phyloP scores from a whole-genome alignment of 1,139 yeast genomes.

The Blastobotrys capitulatus region DNA sequence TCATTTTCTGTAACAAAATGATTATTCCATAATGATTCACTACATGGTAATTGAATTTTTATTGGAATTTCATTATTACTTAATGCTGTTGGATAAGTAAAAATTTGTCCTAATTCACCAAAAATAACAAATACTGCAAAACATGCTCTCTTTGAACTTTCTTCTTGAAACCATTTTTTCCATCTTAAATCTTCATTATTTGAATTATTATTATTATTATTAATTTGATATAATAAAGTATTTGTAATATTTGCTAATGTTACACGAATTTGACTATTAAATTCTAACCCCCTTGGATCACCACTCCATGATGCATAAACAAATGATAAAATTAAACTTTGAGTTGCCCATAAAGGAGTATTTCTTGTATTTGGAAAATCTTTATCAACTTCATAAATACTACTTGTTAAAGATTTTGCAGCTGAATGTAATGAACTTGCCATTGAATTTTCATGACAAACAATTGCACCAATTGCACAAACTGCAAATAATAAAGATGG shows the following conservation, averaged over 20 bases:
- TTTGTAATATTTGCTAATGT: conserved; percentile 23
- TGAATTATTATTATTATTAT: conserved; percentile 1
- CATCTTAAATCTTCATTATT: conserved; percentile 14
- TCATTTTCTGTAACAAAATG: conserved; percentile 22
- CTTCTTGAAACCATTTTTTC: conserved; percentile 31
- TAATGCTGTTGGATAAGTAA: conserved; percentile 28
- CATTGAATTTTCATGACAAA: conserved; percentile 28
- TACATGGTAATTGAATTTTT: conserved; percentile 30
- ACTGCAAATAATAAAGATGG: conserved; percentile 32
- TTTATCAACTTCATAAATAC: conserved; percentile 21
- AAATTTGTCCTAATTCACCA: conserved; percentile 29
- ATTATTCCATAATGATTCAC: conserved; percentile 32
- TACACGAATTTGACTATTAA: conserved; percentile 25
- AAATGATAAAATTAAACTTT: conserved; percentile 28
- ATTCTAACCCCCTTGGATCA: conserved; percentile 31
- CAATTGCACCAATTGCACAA: conserved; percentile 34
- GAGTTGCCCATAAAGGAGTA: conserved; percentile 30
- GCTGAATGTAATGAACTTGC: conserved; percentile 28
- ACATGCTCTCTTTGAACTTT: conserved; percentile 29
- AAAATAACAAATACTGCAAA: conserved; percentile 30
- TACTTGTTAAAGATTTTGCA: conserved; percentile 25
- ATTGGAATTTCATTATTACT: conserved; percentile 22
- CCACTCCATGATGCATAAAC: conserved; percentile 32
- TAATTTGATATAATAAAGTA: conserved; percentile 15
- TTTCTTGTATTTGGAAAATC: conserved; percentile 22